A percentile compares a stretch with the other conserved stretches of the same genome.
phyloP scores from a whole-genome alignment of 2,329 filamentous ascomycete genomes.

The Penicillium sumatraense region DNA sequence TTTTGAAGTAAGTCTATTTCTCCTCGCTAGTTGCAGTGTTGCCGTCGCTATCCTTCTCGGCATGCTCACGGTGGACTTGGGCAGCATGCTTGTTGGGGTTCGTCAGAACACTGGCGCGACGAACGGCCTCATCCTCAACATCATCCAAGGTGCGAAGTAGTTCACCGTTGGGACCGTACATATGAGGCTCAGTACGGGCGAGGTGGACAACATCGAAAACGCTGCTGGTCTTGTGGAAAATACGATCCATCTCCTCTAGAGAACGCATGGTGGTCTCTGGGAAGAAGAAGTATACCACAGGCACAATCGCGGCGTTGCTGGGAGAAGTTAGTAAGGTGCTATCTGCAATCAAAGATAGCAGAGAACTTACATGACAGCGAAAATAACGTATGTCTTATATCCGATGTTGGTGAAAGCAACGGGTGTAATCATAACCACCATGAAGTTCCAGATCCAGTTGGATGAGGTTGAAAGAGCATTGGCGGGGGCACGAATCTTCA shows the following conservation, averaged over 20 bases:
- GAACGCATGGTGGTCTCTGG: slow-evolving; percentile 64
- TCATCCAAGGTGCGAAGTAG: slow-evolving; percentile 58
- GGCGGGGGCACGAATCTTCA: slow-evolving; percentile 64
- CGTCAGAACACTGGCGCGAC: slow-evolving; percentile 35
- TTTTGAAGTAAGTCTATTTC: slow-evolving; percentile 6
- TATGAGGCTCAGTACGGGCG: slow-evolving; percentile 57
- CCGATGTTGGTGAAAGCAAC: slow-evolving; percentile 61
- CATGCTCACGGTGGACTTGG: slow-evolving; percentile 17
- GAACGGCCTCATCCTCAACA: slow-evolving; percentile 46
- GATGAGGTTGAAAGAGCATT: slow-evolving; percentile 67
- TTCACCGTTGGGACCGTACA: slow-evolving; percentile 64
- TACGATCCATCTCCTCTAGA: slow-evolving; percentile 72
- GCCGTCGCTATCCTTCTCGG: slow-evolving; percentile 23
- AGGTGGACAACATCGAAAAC: slow-evolving; percentile 56
- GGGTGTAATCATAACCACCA: slow-evolving; percentile 70
- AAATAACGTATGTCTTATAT: slow-evolving; percentile 62
- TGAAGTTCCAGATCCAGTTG: slow-evolving; percentile 67
- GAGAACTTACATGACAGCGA: slow-evolving; percentile 55
- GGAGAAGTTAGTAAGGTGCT: slow-evolving; percentile 11
- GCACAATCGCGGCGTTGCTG: slow-evolving; percentile 60
- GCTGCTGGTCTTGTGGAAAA: slow-evolving; percentile 62
- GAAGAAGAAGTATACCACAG: slow-evolving; percentile 65
- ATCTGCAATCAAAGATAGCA: neutral
- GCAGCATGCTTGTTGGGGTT: slow-evolving; percentile 17
- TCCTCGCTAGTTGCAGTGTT: slow-evolving; percentile 18